A percentile compares a stretch with the other conserved stretches of the same genome.
These are phyloP conservation scores for Leptoxyphium fumago DNA, from an alignment of 2,329 filamentous ascomycete species.

Conservation along the genomic window DNA sequence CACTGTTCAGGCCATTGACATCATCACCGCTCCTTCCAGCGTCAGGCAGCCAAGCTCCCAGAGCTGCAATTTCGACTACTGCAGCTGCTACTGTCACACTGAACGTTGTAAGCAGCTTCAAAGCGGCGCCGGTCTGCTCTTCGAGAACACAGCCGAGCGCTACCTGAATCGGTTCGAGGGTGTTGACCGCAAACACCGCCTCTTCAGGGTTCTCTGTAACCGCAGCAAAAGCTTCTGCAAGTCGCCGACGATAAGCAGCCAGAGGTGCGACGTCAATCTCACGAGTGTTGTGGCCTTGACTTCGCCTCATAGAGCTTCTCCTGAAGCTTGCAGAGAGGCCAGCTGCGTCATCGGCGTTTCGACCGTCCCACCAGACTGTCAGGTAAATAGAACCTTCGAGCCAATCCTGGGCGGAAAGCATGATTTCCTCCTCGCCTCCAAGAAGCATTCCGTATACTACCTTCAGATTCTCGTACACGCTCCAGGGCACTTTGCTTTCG, in stretches of 20 bases:
- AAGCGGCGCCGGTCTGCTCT: slow-evolving; percentile 60
- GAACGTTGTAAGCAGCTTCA: slow-evolving; percentile 63
- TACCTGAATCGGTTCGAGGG: slow-evolving; percentile 61
- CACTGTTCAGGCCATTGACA: slow-evolving; percentile 51
- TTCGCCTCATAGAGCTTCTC: slow-evolving; percentile 24
- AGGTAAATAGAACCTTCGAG: slow-evolving; percentile 74
- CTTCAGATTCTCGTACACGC: slow-evolving; percentile 72
- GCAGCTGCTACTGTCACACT: slow-evolving; percentile 66
- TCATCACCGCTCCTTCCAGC: not conserved
- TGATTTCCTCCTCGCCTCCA: slow-evolving; percentile 59
- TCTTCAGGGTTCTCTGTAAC: slow-evolving; percentile 52
- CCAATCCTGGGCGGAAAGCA: slow-evolving; percentile 75
- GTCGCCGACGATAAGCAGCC: slow-evolving; percentile 57
- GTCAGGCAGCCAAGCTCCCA: slow-evolving; percentile 64
- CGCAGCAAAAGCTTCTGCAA: slow-evolving; percentile 53
- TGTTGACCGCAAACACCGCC: slow-evolving; percentile 56
- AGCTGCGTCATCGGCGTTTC: slow-evolving; percentile 36
- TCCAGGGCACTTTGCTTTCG: slow-evolving; percentile 77
- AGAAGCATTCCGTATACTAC: slow-evolving; percentile 68
- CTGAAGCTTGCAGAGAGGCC: slow-evolving; percentile 28
- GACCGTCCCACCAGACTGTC: slow-evolving; percentile 82
- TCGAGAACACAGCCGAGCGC: slow-evolving; percentile 71
- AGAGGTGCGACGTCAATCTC: slow-evolving; percentile 38
- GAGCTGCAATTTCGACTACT: slow-evolving; percentile 69
- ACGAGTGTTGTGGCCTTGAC: slow-evolving; percentile 26